Base-by-base conservation (phyloP, 208 protist genomes). In the Trypanosoma mega region DNA sequence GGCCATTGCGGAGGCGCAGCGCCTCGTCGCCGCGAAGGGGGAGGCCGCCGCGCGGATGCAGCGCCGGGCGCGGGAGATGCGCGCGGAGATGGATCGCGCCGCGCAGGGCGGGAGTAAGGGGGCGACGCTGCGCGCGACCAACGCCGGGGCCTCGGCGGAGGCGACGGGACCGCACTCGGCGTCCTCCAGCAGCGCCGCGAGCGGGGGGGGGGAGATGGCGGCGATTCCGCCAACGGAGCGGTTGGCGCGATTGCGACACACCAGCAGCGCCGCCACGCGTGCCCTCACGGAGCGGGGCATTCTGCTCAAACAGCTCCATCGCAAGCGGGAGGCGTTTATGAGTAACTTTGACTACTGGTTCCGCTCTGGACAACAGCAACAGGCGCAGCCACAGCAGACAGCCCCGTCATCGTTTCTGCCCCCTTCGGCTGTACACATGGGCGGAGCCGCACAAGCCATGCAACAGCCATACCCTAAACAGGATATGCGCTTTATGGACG, bases 341-440 rank as follows among this genome's bases (percentile, higher is more conserved):
- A 57, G 50, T 14, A 71, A 75, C 54, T 94, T 94, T 58, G 44
- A 85, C 12, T 53, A 63, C 27, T 91, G 78, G 78, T 77, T 81
- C 63, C 44, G 63, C 14, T 47, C 30, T 36, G 24, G 60, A 16
- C 12, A 55, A 24, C 66, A 62, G 53, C 21, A 41, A 16, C 29
- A 8, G 31, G 31, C 48, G 9, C 51, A 23, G 24, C 21, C 9
- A 20, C 62, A 53, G 31, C n/a, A 2, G 14, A 53, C n/a, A n/a
- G n/a, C n/a, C n/a, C n/a, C n/a, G n/a, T n/a, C n/a, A n/a, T n/a
- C n/a, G n/a, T 6, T 12, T 12, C 34, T 39, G 6, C 34, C 12
- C 34, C 34, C 34, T 6, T 12, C 34, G 8, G 34, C 12, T 12
- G 34, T 6, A 12, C 8, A 6, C 8, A 39, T 12, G 34, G 34